Percentiles rank a stretch among this genome's conserved stretches.
Evolutionary conservation across 305 asterid genomes (phyloP).

Genomic region (Rubia balearica): DNA sequence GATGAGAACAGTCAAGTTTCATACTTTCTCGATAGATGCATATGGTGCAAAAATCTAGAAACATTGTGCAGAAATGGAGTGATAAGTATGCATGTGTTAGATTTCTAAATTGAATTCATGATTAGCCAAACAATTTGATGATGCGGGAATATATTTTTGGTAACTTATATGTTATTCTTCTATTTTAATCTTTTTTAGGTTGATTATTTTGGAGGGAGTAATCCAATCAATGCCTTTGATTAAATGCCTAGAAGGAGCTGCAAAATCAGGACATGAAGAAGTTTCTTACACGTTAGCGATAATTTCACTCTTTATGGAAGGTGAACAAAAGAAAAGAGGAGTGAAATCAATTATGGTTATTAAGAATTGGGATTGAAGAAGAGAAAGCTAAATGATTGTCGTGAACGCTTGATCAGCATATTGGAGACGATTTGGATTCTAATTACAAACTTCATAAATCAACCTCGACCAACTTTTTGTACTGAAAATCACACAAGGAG

Average conservation of each 20-base stretch:
- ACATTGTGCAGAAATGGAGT: conserved; percentile 12
- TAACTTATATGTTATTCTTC: too few relatives aligned
- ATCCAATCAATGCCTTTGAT: conserved; percentile 2
- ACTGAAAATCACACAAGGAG: background rate
- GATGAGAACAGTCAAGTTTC: too few relatives aligned
- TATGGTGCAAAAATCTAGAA: conserved; percentile 2
- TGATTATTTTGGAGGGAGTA: conserved; percentile 18
- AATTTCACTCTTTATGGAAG: background rate
- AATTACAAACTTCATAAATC: background rate
- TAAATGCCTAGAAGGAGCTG: conserved; percentile 16
- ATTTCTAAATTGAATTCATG: too few relatives aligned
- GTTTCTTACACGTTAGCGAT: conserved; percentile 15
- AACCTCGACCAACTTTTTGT: background rate
- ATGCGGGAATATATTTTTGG: too few relatives aligned
- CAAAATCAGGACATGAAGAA: conserved; percentile 20
- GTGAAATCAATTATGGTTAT: background rate
- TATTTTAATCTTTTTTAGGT: background rate
- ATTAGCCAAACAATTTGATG: too few relatives aligned
- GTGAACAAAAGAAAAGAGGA: background rate
- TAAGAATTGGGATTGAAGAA: background rate
- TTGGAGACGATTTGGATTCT: conserved; percentile 11
- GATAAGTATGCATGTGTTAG: background rate
- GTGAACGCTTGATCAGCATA: background rate
- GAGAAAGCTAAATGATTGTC: conserved; percentile 1
- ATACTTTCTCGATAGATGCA: too few relatives aligned